Base-by-base conservation (phyloP, 2,329 filamentous ascomycete species). In the Aaosphaeria arxii region DNA sequence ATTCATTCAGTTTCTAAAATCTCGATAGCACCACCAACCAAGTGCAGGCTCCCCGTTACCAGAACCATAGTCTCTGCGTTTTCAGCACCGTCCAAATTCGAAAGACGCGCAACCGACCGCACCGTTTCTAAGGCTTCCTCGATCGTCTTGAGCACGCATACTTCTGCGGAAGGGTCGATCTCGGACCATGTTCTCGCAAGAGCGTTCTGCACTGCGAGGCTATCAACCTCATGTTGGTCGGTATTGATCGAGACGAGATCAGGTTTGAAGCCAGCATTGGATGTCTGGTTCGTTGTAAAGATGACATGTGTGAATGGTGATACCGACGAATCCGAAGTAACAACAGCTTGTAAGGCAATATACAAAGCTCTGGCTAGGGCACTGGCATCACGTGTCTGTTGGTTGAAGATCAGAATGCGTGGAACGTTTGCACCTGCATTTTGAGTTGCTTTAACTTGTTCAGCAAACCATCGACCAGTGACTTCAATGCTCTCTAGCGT, bases 391-490 rank as follows among this genome's bases (percentile, higher is more conserved):
- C 91, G 83, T 7, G 89, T 90, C 64, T 96, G 90, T 70, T 96
- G 92, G 70, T 96, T 96, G 77, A 97, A 97, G 42, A 97, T 79
- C 41, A 97, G 74, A 48, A 87, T 76, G 0, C 89, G 75, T 5
- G 73, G 63, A 7, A 52, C 46, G 17, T 51, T 47, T 9, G 48
- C 45, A 4, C 54, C 46, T 24, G 46, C 45, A 56, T 51, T 53
- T 9, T 9, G 33, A n/a, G 49, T 49, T 5, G 69, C 59, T 9
- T 61, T 55, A 35, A 64, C 71, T 52, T 58, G 69, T 40, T 69
- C 63, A 6, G 81, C 81, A 60, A 92, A 92, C 91, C 91, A 96
- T 55, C 76, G 77, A 3, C 84, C 89, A 7, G 88, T 87, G 39
- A 89, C 79, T 45, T 83, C 78, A 53, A 96, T 83, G 58, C 89